Evolutionary conservation across 352 stramenopile genomes (phyloP), one percentile per base, ranked within the genome.

Genomic region (Aphanomyces stellatus): DNA sequence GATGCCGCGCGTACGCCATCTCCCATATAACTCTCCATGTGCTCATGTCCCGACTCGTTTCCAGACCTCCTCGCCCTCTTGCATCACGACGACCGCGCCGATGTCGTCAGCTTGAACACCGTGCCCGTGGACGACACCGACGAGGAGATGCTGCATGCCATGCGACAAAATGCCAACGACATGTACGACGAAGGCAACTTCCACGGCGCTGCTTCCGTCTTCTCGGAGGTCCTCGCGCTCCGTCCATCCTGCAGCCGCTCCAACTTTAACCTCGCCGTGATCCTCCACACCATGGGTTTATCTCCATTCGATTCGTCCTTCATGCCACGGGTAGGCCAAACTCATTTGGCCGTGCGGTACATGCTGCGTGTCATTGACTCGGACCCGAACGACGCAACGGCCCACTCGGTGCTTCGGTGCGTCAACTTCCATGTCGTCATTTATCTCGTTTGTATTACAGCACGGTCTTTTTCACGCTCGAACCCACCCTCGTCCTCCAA

Each of bases 231-330:
- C 30, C 70, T 92, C 41, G 17, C 77, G 15, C 75, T 61, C 3
- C 77, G 71, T 59, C 78, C 78, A n/a, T 69, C 65, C 5, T 90
- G 81, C 34, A 75, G 76, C 8, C 88, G 87, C 62, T 76, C 80
- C 53, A 88, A 78, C 51, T 92, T 91, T 62, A 92, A 92, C 55
- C 74, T 92, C 42, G 81, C 77, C 1, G 82, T 90, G 27, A 87
- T 90, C 40, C 56, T 92, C 22, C 80, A 92, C 51, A 88, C 69
- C 41, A 76, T 88, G 30, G 79, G 80, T 88, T 6, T 33, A 35
- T 43, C 42, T n/a, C 43, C 28, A 67, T 65, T 56, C 19, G 19
- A 55, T 8, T 56, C n/a, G 41, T 48, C 25, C 27, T 30, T 51
- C n/a, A n/a, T n/a, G n/a, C n/a, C 13, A 10, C 0, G 3, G 65